These are phyloP conservation scores for Rhododendron henanense DNA, from an alignment of 148 eudicot genomes.

Conservation along the genomic window DNA sequence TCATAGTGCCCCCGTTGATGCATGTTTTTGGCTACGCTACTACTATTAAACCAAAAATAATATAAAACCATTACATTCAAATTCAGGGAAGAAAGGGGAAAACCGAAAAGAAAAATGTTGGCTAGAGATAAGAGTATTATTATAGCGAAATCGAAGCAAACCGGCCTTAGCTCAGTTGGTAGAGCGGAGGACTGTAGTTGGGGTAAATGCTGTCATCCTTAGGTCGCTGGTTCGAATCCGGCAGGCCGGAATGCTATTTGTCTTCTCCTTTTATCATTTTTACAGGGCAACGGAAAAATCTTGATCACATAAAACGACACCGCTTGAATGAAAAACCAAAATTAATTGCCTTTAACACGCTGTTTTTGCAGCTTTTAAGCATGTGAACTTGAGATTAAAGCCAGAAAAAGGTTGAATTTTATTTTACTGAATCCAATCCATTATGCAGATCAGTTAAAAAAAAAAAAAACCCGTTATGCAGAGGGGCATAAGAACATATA, in stretches of 20 bases:
- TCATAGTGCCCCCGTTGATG: too few species aligned
- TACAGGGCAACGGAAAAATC: not conserved
- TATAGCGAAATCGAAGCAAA: not conserved
- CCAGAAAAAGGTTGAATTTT: not conserved
- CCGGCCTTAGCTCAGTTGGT: constrained; percentile 4
- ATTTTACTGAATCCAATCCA: not conserved
- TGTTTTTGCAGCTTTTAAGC: not conserved
- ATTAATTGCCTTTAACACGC: not conserved
- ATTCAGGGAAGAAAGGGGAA: too few species aligned
- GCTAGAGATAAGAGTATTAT: too few species aligned
- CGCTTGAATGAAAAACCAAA: not conserved
- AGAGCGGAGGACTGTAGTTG: constrained; percentile 14
- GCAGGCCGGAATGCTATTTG: constrained; percentile 38
- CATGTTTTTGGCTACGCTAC: too few species aligned
- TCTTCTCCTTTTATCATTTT: not conserved
- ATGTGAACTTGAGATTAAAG: not conserved
- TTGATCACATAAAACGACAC: not conserved
- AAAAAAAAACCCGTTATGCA: too few species aligned
- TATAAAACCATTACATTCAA: too few species aligned
- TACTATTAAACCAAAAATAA: too few species aligned
- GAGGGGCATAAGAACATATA: too few species aligned
- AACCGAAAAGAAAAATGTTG: too few species aligned
- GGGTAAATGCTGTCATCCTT: constrained; percentile 34
- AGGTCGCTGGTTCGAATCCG: constrained; percentile 79
- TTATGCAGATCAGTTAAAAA: not conserved